Conservation (phyloP, 345 rosid genomes). For the Arabis hirsuta region DNA sequence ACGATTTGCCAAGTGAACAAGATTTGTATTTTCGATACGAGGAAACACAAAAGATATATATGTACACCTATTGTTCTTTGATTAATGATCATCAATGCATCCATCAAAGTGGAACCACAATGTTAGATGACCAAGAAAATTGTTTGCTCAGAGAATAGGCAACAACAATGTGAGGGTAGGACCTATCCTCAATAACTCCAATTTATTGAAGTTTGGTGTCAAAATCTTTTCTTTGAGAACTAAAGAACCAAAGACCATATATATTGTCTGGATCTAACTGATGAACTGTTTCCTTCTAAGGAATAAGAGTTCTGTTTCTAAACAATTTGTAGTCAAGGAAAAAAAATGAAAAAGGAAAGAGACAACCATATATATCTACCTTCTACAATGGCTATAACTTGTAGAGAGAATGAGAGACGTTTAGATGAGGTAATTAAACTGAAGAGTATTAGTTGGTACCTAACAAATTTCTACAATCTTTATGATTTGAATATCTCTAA, state of each 20-base stretch:
- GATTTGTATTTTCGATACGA: conserved; percentile 18
- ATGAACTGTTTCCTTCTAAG: background rate
- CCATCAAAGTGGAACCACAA: conserved; percentile 36
- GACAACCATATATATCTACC: background rate
- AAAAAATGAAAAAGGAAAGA: background rate
- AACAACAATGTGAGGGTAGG: conserved; percentile 37
- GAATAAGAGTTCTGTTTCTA: too few relatives aligned
- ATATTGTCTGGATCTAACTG: conserved; percentile 13
- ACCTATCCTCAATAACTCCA: conserved; percentile 31
- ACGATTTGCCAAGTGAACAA: conserved; percentile 77
- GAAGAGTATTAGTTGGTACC: conserved; percentile 46
- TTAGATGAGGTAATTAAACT: conserved; percentile 26
- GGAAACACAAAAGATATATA: conserved; percentile 17
- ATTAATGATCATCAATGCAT: conserved; percentile 32
- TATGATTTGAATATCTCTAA: conserved; percentile 24
- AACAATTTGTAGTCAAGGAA: background rate
- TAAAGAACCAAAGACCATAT: background rate
- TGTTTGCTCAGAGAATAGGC: conserved; percentile 37
- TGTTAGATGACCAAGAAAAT: conserved; percentile 33
- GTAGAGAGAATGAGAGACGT: background rate
- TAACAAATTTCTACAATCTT: conserved; percentile 30
- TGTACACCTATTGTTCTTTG: conserved; percentile 20
- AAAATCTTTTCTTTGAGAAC: background rate
- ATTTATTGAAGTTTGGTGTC: conserved; percentile 31
- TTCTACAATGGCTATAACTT: conserved; percentile 17